phyloP scores from a whole-genome alignment of 2,329 filamentous ascomycete species.

The Hypoxylon sp. region DNA sequence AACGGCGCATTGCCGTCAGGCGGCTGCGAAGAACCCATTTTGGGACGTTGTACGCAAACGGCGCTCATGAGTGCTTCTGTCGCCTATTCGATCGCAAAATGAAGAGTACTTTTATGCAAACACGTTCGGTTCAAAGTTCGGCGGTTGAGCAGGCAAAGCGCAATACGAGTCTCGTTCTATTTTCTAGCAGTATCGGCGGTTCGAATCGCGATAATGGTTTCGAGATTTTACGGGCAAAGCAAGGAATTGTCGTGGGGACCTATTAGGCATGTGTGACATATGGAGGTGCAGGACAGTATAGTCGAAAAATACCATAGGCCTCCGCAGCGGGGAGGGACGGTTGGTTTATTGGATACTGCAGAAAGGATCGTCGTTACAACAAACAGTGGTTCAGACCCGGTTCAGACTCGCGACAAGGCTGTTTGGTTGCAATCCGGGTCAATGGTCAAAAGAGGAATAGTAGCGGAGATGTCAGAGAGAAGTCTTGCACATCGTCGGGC shows the following conservation, averaged over 20 bases:
- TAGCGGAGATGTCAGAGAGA: conserved; percentile 45
- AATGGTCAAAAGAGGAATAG: conserved; percentile 45
- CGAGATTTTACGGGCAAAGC: conserved; percentile 25
- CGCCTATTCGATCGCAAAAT: conserved; percentile 28
- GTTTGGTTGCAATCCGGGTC: conserved; percentile 39
- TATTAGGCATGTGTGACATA: conserved; percentile 32
- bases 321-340: conserved; percentile 36
- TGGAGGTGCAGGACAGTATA: conserved; percentile 26
- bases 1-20: conserved; percentile 72
- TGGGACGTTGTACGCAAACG: conserved; percentile 64
- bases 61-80: conserved; percentile 69
- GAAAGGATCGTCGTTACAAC: conserved; percentile 40
- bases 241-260: conserved; percentile 24
- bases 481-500: conserved; percentile 42
- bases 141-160: conserved; percentile 10
- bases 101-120: conserved; percentile 19
- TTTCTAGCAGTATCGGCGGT: conserved; percentile 16
- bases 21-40: conserved; percentile 73
- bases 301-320: conserved; percentile 34
- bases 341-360: conserved; percentile 34
- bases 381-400: conserved; percentile 16
- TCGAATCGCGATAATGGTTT: conserved; percentile 29
- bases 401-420: conserved; percentile 42
- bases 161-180: conserved; percentile 33
- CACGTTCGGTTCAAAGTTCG: conserved; percentile 21